Percentiles rank a stretch among this genome's conserved stretches.
phyloP scores from a whole-genome alignment of 2,329 filamentous ascomycete species.

The Epichloe sibirici region DNA sequence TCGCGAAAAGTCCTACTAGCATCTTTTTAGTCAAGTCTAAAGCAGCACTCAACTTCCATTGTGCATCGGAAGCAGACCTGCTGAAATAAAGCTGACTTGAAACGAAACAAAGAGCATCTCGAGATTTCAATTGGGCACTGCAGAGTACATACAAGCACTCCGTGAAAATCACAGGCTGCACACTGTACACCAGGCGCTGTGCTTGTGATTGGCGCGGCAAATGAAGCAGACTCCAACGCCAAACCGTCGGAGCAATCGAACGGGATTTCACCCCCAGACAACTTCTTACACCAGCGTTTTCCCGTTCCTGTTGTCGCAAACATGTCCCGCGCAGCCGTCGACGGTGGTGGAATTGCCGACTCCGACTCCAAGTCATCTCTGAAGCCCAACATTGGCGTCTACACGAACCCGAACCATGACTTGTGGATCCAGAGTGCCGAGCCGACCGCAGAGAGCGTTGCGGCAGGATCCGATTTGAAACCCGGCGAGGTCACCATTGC shows the following conservation, averaged over 20 bases:
- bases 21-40: too few relatives aligned
- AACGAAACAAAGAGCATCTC: too few relatives aligned
- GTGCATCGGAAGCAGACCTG: too few relatives aligned
- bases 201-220: not conserved
- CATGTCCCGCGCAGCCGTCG: conserved; percentile 4
- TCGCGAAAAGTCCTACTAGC: too few relatives aligned
- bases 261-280: not conserved
- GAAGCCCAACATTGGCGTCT: conserved; percentile 90
- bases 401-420: conserved; percentile 85
- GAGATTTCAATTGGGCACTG: too few relatives aligned
- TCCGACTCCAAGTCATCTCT: conserved; percentile 9
- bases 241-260: too few relatives aligned
- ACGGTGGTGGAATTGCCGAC: conserved; percentile 13
- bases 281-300: not conserved
- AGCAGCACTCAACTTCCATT: too few relatives aligned
- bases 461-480: conserved; percentile 55
- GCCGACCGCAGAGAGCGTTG: conserved; percentile 64
- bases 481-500: conserved; percentile 78
- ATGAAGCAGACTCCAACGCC: too few relatives aligned
- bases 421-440: conserved; percentile 75
- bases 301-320: not conserved
- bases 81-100: too few relatives aligned
- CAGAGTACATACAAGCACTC: too few relatives aligned
- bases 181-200: too few relatives aligned
- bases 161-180: too few relatives aligned